Evolutionary conservation across 2,329 filamentous ascomycete species (phyloP).

Genomic region (Fusarium transvaalense): DNA sequence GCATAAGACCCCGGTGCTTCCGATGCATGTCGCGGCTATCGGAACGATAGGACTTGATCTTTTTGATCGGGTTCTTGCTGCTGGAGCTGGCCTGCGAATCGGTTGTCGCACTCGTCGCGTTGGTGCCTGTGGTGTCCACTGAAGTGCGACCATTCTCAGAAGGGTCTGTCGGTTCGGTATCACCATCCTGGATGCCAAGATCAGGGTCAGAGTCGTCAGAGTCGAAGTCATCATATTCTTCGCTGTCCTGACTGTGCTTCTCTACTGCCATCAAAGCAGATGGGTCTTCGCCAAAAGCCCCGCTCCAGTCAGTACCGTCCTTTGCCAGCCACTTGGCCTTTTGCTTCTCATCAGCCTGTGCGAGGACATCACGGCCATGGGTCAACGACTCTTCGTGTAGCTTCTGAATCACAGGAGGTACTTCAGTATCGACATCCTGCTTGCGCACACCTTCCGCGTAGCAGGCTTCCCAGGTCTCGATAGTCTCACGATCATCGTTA

Average conservation of each 20-base stretch:
- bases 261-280: slow-evolving; percentile 58
- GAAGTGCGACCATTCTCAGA: slow-evolving; percentile 54
- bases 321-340: slow-evolving; percentile 82
- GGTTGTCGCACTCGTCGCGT: slow-evolving; percentile 51
- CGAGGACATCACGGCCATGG: slow-evolving; percentile 83
- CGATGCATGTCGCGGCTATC: slow-evolving; percentile 82
- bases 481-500: slow-evolving; percentile 91
- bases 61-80: slow-evolving; percentile 67
- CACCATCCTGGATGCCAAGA: slow-evolving; percentile 71
- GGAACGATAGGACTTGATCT: slow-evolving; percentile 73
- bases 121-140: slow-evolving; percentile 53
- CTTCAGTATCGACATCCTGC: slow-evolving; percentile 76
- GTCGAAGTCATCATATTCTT: slow-evolving; percentile 58
- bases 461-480: slow-evolving; percentile 94
- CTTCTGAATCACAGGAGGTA: slow-evolving; percentile 78
- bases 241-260: slow-evolving; percentile 51
- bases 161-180: slow-evolving; percentile 48
- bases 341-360: slow-evolving; percentile 77
- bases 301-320: slow-evolving; percentile 87
- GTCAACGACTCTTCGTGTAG: slow-evolving; percentile 86
- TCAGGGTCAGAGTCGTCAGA: slow-evolving; percentile 60
- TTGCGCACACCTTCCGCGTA: slow-evolving; percentile 85
- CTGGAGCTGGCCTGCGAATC: slow-evolving; percentile 52
- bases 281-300: slow-evolving; percentile 85
- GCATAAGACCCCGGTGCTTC: slow-evolving; percentile 91